These are phyloP conservation scores for Fusarium sp. DNA, from an alignment of 2,329 filamentous ascomycete species.

Conservation along the genomic window DNA sequence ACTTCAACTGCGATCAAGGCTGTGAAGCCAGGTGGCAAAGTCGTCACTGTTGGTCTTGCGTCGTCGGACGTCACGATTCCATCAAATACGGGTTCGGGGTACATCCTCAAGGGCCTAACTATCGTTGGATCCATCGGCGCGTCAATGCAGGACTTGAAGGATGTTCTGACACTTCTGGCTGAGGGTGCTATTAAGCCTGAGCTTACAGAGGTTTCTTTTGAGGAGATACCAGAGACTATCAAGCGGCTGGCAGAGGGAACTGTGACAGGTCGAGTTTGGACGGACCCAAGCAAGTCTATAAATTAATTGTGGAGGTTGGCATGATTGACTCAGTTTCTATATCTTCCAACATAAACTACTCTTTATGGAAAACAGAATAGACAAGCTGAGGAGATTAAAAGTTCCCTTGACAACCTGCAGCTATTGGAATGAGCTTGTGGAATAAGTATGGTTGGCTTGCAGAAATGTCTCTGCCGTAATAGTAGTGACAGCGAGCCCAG, in stretches of 20 bases:
- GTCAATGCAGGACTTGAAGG: not conserved
- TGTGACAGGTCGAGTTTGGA: not conserved
- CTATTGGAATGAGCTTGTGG: too few relatives aligned
- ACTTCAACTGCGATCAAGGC: not conserved
- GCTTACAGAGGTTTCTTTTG: not conserved
- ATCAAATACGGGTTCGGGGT: not conserved
- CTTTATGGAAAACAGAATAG: too few relatives aligned
- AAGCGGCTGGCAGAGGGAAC: not conserved
- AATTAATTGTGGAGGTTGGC: not conserved
- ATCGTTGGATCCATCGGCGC: not conserved
- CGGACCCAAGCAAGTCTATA: not conserved
- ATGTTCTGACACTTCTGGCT: not conserved
- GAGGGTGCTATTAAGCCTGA: not conserved
- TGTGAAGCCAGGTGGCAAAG: not conserved
- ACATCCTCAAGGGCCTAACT: not conserved
- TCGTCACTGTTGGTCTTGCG: not conserved
- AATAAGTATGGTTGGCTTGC: too few relatives aligned
- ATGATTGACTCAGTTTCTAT: too few relatives aligned
- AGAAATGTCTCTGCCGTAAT: too few relatives aligned
- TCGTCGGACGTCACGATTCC: not conserved
- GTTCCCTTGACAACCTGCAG: too few relatives aligned
- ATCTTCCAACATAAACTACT: too few relatives aligned
- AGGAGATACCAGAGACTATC: not conserved
- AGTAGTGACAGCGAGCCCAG: too few relatives aligned
- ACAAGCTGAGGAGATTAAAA: too few relatives aligned